Conservation (phyloP, 163 green algal genomes). For the Scenedesmus sp. region DNA sequence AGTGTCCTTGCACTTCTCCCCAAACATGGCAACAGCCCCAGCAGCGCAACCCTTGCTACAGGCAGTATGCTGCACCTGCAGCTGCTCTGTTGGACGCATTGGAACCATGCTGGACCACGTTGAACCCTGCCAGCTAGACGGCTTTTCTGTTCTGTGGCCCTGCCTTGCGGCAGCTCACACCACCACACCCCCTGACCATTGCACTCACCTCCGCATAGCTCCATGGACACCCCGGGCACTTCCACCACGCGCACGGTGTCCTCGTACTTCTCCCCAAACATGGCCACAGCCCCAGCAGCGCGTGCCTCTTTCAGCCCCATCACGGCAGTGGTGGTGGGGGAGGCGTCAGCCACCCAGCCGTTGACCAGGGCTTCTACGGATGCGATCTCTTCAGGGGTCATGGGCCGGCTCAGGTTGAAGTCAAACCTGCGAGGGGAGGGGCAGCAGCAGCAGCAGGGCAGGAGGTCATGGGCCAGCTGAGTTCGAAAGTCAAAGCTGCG, state of each 20-base stretch:
- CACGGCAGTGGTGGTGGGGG: constrained; percentile 35
- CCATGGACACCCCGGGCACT: constrained; percentile 85
- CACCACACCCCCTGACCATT: neutral
- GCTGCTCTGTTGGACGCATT: too few relatives aligned
- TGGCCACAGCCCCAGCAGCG: constrained; percentile 86
- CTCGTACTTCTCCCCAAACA: constrained; percentile 97
- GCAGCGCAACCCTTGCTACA: constrained; percentile 59
- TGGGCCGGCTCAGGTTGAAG: constrained; percentile 86
- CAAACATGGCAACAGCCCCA: constrained; percentile 94
- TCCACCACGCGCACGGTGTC: constrained; percentile 92
- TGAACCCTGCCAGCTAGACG: too few relatives aligned
- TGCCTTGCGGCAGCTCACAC: neutral
- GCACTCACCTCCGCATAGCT: constrained; percentile 84
- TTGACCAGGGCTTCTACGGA: constrained; percentile 90
- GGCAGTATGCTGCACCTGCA: too few relatives aligned
- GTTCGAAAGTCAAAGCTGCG: too few relatives aligned
- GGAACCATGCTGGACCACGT: too few relatives aligned
- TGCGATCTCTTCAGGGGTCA: constrained; percentile 74
- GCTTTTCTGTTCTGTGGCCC: too few relatives aligned
- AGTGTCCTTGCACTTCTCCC: constrained; percentile 93
- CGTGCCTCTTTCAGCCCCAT: constrained; percentile 69
- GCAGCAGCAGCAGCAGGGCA: neutral
- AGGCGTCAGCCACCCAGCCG: constrained; percentile 77
- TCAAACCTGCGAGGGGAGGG: constrained; percentile 79
- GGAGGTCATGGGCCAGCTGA: neutral